Evolutionary conservation across 805 yeast species (phyloP).

Genomic region (Starmerella vaccinii): DNA sequence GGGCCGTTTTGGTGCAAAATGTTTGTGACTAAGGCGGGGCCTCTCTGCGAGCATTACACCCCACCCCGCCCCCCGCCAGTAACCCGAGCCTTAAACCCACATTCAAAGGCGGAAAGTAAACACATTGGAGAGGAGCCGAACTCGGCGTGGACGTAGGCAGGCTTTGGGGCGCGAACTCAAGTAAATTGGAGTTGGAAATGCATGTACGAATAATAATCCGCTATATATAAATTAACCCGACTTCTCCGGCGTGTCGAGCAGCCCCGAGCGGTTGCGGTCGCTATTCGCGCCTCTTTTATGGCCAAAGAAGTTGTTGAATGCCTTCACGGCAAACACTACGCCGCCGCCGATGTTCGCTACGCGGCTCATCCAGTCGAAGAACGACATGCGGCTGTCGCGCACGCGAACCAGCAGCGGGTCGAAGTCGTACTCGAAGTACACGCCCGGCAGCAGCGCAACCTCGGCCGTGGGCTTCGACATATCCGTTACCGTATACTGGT

Average conservation of each 20-base stretch:
- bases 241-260: slow-evolving; percentile 12
- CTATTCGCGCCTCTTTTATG: background rate
- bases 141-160: too few species aligned
- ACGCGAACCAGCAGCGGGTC: slow-evolving; percentile 72
- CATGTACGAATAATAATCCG: background rate
- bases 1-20: background rate
- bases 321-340: slow-evolving; percentile 33
- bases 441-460: slow-evolving; percentile 49
- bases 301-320: slow-evolving; percentile 1
- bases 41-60: too few species aligned
- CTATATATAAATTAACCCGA: background rate
- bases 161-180: background rate
- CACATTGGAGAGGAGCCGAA: too few species aligned
- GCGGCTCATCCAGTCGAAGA: slow-evolving; percentile 65
- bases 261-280: slow-evolving; percentile 8
- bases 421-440: slow-evolving; percentile 73
- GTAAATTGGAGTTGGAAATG: background rate
- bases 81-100: too few species aligned
- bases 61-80: too few species aligned
- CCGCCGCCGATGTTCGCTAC: slow-evolving; percentile 80
- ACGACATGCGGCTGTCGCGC: slow-evolving; percentile 62
- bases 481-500: slow-evolving; percentile 55
- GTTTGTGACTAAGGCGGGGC: background rate
- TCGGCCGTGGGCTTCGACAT: background rate
- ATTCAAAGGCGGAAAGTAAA: too few species aligned